These are phyloP conservation scores for Tulasnella sp. DNA, from an alignment of 768 basidiomycete species.

Conservation along the genomic window DNA sequence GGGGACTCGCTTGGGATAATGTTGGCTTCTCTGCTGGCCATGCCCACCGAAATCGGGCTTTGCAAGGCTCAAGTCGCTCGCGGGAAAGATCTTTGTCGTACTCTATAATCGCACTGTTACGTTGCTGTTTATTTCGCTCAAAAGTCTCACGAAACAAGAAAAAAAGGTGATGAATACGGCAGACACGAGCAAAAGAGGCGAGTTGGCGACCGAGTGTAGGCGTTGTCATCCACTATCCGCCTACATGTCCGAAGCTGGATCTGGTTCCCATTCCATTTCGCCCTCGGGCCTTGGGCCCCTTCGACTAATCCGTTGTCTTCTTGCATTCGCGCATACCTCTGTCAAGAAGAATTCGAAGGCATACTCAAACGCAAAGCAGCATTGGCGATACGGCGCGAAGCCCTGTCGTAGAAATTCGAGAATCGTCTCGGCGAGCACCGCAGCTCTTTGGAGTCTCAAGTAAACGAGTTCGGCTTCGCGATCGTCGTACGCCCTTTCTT, in stretches of 20 bases:
- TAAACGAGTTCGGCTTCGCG: not conserved
- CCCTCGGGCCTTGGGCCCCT: not conserved
- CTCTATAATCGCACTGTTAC: constrained; percentile 41
- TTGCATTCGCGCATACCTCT: not conserved
- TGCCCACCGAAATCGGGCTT: constrained; percentile 69
- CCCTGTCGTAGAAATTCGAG: not conserved
- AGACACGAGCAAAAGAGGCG: too few relatives aligned
- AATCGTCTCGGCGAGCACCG: not conserved
- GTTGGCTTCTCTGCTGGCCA: constrained; percentile 58
- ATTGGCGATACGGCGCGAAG: not conserved
- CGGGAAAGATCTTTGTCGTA: constrained; percentile 67
- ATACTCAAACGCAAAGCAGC: not conserved
- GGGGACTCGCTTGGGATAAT: constrained; percentile 73
- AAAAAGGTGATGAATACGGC: too few relatives aligned
- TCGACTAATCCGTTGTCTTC: not conserved
- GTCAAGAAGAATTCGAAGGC: not conserved
- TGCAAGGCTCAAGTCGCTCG: constrained; percentile 67
- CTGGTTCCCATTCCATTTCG: not conserved
- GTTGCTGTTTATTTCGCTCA: too few relatives aligned
- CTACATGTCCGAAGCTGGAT: not conserved
- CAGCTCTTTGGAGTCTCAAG: not conserved
- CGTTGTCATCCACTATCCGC: too few relatives aligned
- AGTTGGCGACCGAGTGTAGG: too few relatives aligned
- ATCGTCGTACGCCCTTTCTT: not conserved
- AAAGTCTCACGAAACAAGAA: too few relatives aligned